Conservation (phyloP, 208 protist genomes). For the Crithidia brevicula region DNA sequence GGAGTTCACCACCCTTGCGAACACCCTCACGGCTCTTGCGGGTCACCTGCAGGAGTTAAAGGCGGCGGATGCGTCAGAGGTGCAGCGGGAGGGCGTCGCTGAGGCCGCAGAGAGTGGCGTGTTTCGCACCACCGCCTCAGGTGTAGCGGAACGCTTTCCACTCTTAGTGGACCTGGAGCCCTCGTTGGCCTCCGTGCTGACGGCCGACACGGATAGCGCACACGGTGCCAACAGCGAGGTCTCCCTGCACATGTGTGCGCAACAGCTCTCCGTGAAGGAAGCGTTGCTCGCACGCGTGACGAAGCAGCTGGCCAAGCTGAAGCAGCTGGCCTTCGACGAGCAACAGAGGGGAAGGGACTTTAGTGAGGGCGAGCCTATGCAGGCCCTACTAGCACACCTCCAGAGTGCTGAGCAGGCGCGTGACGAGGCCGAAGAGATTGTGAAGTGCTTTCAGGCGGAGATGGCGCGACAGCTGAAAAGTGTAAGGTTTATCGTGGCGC, state of each 20-base stretch:
- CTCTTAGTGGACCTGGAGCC: slow-evolving; percentile 32
- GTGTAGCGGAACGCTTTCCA: slow-evolving; percentile 5
- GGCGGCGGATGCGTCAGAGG: neutral
- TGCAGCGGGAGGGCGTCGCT: neutral
- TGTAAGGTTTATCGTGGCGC: slow-evolving; percentile 25
- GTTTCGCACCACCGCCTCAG: neutral
- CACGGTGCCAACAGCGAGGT: slow-evolving; percentile 2
- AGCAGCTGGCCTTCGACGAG: slow-evolving; percentile 2
- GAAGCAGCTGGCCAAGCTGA: slow-evolving; percentile 10
- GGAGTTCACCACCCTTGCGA: slow-evolving; percentile 5
- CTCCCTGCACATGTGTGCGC: slow-evolving; percentile 23
- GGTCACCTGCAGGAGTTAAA: neutral
- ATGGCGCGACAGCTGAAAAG: slow-evolving; percentile 32
- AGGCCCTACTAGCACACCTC: slow-evolving; percentile 13
- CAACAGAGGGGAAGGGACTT: slow-evolving; percentile 6
- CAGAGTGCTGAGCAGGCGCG: slow-evolving; percentile 20
- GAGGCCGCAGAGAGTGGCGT: neutral
- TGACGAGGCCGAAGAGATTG: slow-evolving; percentile 12
- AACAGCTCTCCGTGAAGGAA: slow-evolving; percentile 4
- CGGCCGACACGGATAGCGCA: neutral
- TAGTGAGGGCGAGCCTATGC: neutral
- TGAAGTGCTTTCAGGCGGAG: slow-evolving; percentile 23
- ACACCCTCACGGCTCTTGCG: neutral
- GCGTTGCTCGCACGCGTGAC: slow-evolving; percentile 11
- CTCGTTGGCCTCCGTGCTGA: neutral